phyloP scores from a whole-genome alignment of 2,329 filamentous ascomycete species.

The Phyllosticta capitalensis region DNA sequence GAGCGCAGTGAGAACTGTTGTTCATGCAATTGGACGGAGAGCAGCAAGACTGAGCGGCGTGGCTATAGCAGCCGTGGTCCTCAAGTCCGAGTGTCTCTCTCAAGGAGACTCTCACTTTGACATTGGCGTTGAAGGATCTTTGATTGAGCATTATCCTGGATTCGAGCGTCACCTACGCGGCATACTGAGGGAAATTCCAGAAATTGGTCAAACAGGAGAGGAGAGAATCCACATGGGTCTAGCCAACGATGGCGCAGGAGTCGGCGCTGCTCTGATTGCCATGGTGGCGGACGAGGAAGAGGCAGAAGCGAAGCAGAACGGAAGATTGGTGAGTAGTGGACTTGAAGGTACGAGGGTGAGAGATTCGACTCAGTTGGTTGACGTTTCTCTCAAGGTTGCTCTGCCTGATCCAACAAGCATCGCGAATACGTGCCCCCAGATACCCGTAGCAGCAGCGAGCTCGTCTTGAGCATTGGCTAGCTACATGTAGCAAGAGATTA shows the following conservation, averaged over 20 bases:
- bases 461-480: not conserved
- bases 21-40: constrained; percentile 75
- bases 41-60: constrained; percentile 85
- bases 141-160: constrained; percentile 91
- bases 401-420: not conserved
- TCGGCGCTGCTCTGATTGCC: constrained; percentile 92
- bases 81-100: constrained; percentile 42
- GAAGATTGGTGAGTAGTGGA: not conserved
- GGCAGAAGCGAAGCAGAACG: not conserved
- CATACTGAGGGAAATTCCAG: constrained; percentile 63
- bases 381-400: not conserved
- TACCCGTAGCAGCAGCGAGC: not conserved
- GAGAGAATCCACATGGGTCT: constrained; percentile 91
- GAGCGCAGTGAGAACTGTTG: constrained; percentile 73
- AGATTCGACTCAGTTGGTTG: not conserved
- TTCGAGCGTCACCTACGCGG: constrained; percentile 85
- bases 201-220: constrained; percentile 69
- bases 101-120: constrained; percentile 63
- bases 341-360: not conserved
- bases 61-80: constrained; percentile 72
- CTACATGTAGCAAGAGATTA: no score
- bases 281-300: constrained; percentile 60
- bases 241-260: constrained; percentile 90
- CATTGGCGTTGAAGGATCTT: constrained; percentile 84
- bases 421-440: not conserved